phyloP scores from a whole-genome alignment of 2,329 filamentous ascomycete species.

The Colletotrichum coccodes region DNA sequence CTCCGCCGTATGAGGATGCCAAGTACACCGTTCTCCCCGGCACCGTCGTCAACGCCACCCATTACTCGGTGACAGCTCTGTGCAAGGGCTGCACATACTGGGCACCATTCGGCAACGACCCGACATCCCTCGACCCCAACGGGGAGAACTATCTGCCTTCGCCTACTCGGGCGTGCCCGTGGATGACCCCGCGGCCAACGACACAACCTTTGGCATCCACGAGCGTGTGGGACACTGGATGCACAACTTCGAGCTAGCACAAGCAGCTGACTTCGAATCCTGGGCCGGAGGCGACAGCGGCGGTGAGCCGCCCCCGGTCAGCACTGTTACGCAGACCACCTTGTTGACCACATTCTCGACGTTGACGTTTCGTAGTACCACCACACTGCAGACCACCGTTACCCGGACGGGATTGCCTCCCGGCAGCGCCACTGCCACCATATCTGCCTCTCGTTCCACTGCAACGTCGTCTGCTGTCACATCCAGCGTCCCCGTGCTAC shows the following conservation, averaged over 20 bases:
- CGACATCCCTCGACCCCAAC: constrained; percentile 48
- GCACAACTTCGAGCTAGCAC: constrained; percentile 46
- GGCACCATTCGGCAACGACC: constrained; percentile 51
- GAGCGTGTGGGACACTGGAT: constrained; percentile 53
- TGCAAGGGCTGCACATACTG: constrained; percentile 54
- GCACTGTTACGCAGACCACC: constrained; percentile 16
- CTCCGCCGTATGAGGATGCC: constrained; percentile 42
- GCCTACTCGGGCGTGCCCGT: constrained; percentile 50
- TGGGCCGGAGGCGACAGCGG: constrained; percentile 37
- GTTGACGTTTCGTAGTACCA: constrained; percentile 21
- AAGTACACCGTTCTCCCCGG: constrained; percentile 47
- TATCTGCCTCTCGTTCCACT: constrained; percentile 9
- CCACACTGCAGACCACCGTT: constrained; percentile 20
- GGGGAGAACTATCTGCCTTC: constrained; percentile 50
- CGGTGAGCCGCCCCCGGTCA: constrained; percentile 17
- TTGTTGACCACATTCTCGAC: constrained; percentile 26
- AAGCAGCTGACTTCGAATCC: constrained; percentile 44
- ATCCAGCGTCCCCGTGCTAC: constrained; percentile 36
- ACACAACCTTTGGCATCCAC: constrained; percentile 53
- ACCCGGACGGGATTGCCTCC: constrained; percentile 20
- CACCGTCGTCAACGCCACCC: constrained; percentile 44
- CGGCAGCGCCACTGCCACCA: constrained; percentile 5
- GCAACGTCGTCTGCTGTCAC: not conserved
- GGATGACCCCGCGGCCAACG: constrained; percentile 46
- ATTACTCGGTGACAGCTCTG: constrained; percentile 47